Conservation (phyloP, 805 yeast species). For the Yamadazyma insecticola region DNA sequence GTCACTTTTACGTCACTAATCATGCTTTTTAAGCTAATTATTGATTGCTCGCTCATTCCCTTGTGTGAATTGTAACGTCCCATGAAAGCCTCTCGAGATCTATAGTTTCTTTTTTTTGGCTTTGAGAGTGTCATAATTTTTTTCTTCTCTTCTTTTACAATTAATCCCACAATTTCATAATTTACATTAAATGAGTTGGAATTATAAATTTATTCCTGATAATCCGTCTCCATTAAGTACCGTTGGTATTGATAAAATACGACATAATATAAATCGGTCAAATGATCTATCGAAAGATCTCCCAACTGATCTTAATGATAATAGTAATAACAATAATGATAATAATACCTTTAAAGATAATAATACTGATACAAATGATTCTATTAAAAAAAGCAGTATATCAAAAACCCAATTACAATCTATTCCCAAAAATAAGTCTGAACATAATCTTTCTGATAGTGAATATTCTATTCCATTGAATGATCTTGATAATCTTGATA, state of each 20-base stretch:
- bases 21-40: too few species aligned
- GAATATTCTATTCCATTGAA: background rate
- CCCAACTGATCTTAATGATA: background rate
- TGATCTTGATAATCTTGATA: background rate
- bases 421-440: too few species aligned
- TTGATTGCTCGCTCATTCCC: too few species aligned
- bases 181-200: constrained; percentile 2
- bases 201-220: constrained; percentile 16
- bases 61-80: too few species aligned
- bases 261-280: background rate
- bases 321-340: constrained; percentile 3
- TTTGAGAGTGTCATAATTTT: too few species aligned
- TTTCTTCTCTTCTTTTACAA: too few species aligned
- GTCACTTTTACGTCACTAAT: too few species aligned
- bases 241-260: too few species aligned
- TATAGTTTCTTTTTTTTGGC: too few species aligned
- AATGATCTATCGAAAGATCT: background rate
- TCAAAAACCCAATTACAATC: background rate
- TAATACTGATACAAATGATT: background rate
- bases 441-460: too few species aligned
- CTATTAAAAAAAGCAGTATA: background rate
- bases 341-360: constrained; percentile 1
- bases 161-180: too few species aligned
- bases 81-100: too few species aligned
- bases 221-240: constrained; percentile 21